Percentiles rank a stretch among this genome's conserved stretches.
Evolutionary conservation across 257 asterid genomes (phyloP).

Genomic region (Lantana camara): DNA sequence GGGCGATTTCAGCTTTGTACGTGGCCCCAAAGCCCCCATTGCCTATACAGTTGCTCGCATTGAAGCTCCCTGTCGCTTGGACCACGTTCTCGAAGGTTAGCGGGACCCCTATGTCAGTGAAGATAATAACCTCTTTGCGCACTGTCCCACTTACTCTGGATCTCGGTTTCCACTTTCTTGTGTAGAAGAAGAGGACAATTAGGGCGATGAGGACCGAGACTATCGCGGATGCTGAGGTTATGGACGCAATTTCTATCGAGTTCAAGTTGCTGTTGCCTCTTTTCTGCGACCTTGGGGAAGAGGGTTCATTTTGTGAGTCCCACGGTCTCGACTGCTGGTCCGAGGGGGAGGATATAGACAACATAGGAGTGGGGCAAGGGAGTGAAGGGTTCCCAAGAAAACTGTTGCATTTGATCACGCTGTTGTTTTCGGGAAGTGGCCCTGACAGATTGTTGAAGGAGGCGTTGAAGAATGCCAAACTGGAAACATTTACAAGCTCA

Average conservation of each 20-base stretch:
- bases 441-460: conserved; percentile 89
- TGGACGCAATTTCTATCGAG: conserved; percentile 83
- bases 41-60: conserved; percentile 89
- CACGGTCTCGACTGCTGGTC: conserved; percentile 56
- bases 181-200: conserved; percentile 67
- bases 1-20: conserved; percentile 89
- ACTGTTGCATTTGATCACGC: conserved; percentile 61
- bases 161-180: conserved; percentile 76
- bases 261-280: conserved; percentile 43
- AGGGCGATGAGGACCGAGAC: conserved; percentile 77
- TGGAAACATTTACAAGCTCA: conserved; percentile 49
- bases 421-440: conserved; percentile 50
- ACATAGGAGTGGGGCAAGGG: conserved; percentile 58
- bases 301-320: conserved; percentile 35
- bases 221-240: conserved; percentile 81
- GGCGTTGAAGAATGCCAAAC: conserved; percentile 59
- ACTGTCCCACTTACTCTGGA: conserved; percentile 84
- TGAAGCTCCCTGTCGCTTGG: conserved; percentile 74
- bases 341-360: conserved; percentile 52
- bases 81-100: conserved; percentile 81
- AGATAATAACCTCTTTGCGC: conserved; percentile 76
- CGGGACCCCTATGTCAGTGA: conserved; percentile 75
- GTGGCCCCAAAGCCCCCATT: conserved; percentile 98
- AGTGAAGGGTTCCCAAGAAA: conserved; percentile 73
- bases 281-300: conserved; percentile 43